These are phyloP conservation scores for Nakazawaea sp. DNA, from an alignment of 805 yeast genomes.

Conservation along the genomic window DNA sequence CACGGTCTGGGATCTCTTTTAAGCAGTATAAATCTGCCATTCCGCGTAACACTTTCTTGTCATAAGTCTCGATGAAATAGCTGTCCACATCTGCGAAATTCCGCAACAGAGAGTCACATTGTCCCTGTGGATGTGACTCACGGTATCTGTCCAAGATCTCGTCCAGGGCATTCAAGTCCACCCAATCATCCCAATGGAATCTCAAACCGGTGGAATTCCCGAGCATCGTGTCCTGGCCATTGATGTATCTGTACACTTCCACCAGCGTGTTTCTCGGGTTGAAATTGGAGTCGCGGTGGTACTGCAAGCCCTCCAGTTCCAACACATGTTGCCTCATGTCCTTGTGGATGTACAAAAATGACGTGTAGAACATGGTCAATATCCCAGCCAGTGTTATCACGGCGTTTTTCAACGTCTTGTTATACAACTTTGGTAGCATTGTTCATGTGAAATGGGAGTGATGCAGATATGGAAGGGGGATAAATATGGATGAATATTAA, in stretches of 20 bases:
- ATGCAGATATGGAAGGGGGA: too few relatives aligned
- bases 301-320: not conserved
- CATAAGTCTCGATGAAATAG: slow-evolving; percentile 3
- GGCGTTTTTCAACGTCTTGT: slow-evolving; percentile 2
- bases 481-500: too few relatives aligned
- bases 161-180: slow-evolving; percentile 1
- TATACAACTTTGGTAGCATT: not conserved
- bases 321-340: not conserved
- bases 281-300: not conserved
- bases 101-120: not conserved
- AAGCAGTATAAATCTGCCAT: slow-evolving; percentile 2
- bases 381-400: not conserved
- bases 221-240: not conserved
- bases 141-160: not conserved
- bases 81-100: slow-evolving; percentile 3
- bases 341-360: not conserved
- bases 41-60: slow-evolving; percentile 2
- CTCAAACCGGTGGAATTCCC: not conserved
- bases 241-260: not conserved
- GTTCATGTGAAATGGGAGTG: too few relatives aligned
- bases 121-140: not conserved
- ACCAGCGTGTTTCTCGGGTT: slow-evolving; percentile 2
- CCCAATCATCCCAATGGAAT: slow-evolving; percentile 10
- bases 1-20: not conserved
- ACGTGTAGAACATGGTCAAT: not conserved